These are phyloP conservation scores for Pachyrhizus erosus DNA, from an alignment of 306 rosid species.

Conservation along the genomic window DNA sequence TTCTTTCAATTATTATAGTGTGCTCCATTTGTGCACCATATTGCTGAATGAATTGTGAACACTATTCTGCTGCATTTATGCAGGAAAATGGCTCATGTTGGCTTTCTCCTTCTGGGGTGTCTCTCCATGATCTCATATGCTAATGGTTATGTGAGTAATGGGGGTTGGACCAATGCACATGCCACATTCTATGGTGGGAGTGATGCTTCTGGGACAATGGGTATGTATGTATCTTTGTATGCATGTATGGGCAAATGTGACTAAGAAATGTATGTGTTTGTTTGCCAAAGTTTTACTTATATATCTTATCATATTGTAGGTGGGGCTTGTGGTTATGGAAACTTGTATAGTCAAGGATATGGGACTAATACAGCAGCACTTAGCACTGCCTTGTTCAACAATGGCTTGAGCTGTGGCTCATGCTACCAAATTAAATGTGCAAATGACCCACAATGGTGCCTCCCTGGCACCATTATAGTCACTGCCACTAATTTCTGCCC, in stretches of 20 bases:
- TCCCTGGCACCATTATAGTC: conserved; percentile 62
- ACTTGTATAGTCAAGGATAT: conserved; percentile 79
- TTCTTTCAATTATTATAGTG: not conserved
- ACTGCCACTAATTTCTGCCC: conserved; percentile 93
- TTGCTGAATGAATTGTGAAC: conserved; percentile 34
- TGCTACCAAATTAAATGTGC: conserved; percentile 72
- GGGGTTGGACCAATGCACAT: conserved; percentile 80
- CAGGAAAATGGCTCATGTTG: conserved; percentile 61
- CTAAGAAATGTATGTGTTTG: not conserved
- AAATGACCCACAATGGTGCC: conserved; percentile 81
- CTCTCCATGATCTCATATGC: conserved; percentile 51
- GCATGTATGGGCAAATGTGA: not conserved
- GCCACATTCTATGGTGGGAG: conserved; percentile 91
- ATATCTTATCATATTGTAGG: conserved; percentile 45
- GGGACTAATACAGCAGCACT: conserved; percentile 85
- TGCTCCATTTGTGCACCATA: not conserved
- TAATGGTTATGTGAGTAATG: conserved; percentile 49
- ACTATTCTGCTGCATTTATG: conserved; percentile 35
- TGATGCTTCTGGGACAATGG: conserved; percentile 94
- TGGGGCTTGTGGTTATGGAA: conserved; percentile 92
- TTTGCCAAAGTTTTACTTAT: not conserved
- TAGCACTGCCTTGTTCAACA: conserved; percentile 74
- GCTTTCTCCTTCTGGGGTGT: conserved; percentile 54
- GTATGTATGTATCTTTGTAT: conserved; percentile 45
- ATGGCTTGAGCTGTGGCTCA: conserved; percentile 85